These are phyloP conservation scores for Thermothielavioides terrestris DNA, from an alignment of 495 filamentous ascomycete species.

Conservation along the genomic window DNA sequence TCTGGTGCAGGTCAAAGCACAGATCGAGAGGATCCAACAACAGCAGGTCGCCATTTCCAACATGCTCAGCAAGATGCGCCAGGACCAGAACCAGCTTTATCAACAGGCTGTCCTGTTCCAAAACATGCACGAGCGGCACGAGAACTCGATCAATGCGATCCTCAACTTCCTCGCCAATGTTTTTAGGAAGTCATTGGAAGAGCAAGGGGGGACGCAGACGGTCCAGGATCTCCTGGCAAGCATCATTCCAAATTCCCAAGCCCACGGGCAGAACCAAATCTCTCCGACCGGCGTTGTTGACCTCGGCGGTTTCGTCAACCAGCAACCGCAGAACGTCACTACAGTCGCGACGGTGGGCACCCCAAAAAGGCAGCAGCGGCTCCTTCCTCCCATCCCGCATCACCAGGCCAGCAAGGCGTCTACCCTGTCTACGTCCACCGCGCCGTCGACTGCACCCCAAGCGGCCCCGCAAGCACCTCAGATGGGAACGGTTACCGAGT, in stretches of 20 bases:
- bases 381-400: constrained; percentile 38
- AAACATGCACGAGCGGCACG: constrained; percentile 84
- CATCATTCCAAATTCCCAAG: constrained; percentile 49
- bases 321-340: constrained; percentile 28
- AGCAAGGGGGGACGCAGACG: constrained; percentile 53
- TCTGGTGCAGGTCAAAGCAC: constrained; percentile 62
- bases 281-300: constrained; percentile 58
- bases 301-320: constrained; percentile 55
- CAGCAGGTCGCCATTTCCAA: constrained; percentile 77
- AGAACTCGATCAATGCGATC: constrained; percentile 97
- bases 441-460: constrained; percentile 16
- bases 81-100: constrained; percentile 82
- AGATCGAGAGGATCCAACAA: constrained; percentile 70
- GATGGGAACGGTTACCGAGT: constrained; percentile 40
- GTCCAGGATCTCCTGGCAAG: constrained; percentile 64
- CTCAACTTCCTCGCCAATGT: constrained; percentile 94
- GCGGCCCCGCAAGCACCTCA: constrained; percentile 22
- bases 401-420: constrained; percentile 22
- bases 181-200: constrained; percentile 64
- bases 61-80: constrained; percentile 65
- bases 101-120: constrained; percentile 87
- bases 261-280: constrained; percentile 31
- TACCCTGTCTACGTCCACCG: constrained; percentile 23
- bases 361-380: constrained; percentile 38
- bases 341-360: constrained; percentile 33